Percentiles rank a stretch among this genome's conserved stretches.
phyloP scores from a whole-genome alignment of 1,139 yeast species.

The Pichia sp. region DNA sequence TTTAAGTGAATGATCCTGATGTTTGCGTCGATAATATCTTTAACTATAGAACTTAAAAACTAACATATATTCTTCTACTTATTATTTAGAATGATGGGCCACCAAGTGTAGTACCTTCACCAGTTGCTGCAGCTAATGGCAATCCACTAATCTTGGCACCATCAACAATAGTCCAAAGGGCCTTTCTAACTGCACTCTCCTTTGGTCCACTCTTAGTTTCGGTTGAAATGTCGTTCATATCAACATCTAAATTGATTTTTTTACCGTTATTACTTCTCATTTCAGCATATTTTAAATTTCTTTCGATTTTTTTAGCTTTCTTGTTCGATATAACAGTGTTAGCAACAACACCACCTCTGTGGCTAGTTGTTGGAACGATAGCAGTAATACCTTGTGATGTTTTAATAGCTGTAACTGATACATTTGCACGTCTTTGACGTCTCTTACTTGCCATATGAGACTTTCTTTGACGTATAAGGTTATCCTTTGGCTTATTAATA shows the following conservation, averaged over 20 bases:
- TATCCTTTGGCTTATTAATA: constrained; percentile 75
- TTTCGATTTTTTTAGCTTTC: constrained; percentile 76
- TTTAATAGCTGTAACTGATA: constrained; percentile 40
- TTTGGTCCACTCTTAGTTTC: constrained; percentile 31
- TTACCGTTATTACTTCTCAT: constrained; percentile 48
- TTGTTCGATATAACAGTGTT: constrained; percentile 72
- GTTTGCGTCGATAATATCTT: no score
- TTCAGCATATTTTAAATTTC: constrained; percentile 70
- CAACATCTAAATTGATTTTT: constrained; percentile 46
- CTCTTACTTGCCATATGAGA: constrained; percentile 53
- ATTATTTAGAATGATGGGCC: constrained; percentile 31
- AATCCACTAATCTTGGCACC: constrained; percentile 46
- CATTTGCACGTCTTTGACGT: constrained; percentile 48
- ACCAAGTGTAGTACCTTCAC: constrained; percentile 85
- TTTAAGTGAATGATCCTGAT: no score
- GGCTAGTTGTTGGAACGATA: constrained; percentile 54
- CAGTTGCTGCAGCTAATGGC: constrained; percentile 41
- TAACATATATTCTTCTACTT: no score
- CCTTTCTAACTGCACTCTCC: constrained; percentile 55
- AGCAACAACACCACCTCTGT: constrained; percentile 46
- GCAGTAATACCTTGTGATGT: constrained; percentile 53
- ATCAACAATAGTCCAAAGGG: constrained; percentile 68
- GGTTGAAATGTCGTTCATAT: constrained; percentile 36
- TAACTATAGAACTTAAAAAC: no score
- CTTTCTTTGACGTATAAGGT: constrained; percentile 53